phyloP scores from a whole-genome alignment of 306 rosid genomes.

The Calophaca sinica region DNA sequence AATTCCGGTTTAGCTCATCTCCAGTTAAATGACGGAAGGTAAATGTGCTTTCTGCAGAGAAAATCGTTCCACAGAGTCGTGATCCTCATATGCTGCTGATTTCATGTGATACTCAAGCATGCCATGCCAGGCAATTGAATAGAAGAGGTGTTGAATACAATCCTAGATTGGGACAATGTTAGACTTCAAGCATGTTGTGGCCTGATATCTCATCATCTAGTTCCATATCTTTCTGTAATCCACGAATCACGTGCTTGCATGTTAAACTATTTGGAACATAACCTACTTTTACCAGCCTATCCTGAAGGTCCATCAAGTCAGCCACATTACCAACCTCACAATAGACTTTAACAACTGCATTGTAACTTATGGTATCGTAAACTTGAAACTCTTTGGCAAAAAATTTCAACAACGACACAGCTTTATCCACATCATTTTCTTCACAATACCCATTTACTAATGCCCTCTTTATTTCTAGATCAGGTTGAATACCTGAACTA shows the following conservation, averaged over 20 bases:
- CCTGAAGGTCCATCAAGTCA: conserved; percentile 76
- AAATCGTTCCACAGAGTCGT: too few relatives aligned
- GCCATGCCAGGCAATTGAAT: background rate
- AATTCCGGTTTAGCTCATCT: background rate
- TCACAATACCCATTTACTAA: conserved; percentile 69
- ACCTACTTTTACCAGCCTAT: conserved; percentile 71
- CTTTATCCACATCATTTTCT: conserved; percentile 61
- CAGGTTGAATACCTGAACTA: conserved; percentile 61
- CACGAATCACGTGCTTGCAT: conserved; percentile 65
- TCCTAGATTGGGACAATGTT: background rate
- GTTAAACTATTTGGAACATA: conserved; percentile 77
- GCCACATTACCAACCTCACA: conserved; percentile 63
- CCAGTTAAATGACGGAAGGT: background rate
- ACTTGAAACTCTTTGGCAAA: conserved; percentile 68
- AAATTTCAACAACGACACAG: conserved; percentile 65
- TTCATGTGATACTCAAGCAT: background rate
- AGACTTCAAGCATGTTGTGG: conserved; percentile 23
- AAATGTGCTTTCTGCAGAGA: background rate
- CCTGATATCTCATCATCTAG: conserved; percentile 35
- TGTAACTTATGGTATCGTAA: conserved; percentile 78
- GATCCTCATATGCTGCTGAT: background rate
- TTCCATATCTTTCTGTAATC: conserved; percentile 62
- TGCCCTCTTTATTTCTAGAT: conserved; percentile 59
- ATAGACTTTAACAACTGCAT: conserved; percentile 59
- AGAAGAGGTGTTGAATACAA: background rate